These are phyloP conservation scores for Calvatia gigantea DNA, from an alignment of 768 basidiomycete species.

Conservation along the genomic window DNA sequence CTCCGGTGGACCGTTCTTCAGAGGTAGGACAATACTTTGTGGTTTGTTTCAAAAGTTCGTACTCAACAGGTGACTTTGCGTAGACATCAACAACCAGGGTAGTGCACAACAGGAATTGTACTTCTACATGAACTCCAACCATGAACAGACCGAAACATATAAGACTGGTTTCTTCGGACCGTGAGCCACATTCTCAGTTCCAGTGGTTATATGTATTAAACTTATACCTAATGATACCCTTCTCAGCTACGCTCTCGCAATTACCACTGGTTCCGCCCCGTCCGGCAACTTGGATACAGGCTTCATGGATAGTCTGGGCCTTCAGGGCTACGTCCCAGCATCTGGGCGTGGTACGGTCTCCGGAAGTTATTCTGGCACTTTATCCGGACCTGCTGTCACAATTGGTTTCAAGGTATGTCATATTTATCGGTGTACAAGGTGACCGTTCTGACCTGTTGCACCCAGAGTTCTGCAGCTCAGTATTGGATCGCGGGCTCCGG, in stretches of 20 bases:
- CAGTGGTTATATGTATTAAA: not conserved
- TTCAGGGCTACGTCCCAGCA: slow-evolving; percentile 40
- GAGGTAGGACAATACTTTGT: slow-evolving; percentile 23
- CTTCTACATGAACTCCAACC: slow-evolving; percentile 46
- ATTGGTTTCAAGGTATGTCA: slow-evolving; percentile 40
- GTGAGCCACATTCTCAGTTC: no score
- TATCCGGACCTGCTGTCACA: slow-evolving; percentile 34
- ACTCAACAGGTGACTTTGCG: no score
- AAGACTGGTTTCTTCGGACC: slow-evolving; percentile 47
- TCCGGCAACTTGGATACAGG: slow-evolving; percentile 38
- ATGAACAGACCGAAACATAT: slow-evolving; percentile 42
- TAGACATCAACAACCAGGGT: slow-evolving; percentile 48
- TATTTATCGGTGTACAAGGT: not conserved
- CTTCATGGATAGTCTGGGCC: slow-evolving; percentile 39
- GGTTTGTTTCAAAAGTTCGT: not conserved
- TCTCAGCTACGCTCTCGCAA: slow-evolving; percentile 38
- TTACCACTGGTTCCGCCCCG: slow-evolving; percentile 40
- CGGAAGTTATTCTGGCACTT: slow-evolving; percentile 40
- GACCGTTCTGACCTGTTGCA: not conserved
- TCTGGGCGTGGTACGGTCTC: slow-evolving; percentile 43
- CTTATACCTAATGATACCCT: not conserved
- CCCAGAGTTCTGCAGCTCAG: slow-evolving; percentile 42
- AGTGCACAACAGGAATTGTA: slow-evolving; percentile 44
- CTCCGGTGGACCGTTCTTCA: slow-evolving; percentile 49
- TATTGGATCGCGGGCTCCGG: slow-evolving; percentile 42